Percentiles rank a stretch among this genome's conserved stretches.
Conservation (phyloP, 306 rosid species). For the Argentina anserina region DNA sequence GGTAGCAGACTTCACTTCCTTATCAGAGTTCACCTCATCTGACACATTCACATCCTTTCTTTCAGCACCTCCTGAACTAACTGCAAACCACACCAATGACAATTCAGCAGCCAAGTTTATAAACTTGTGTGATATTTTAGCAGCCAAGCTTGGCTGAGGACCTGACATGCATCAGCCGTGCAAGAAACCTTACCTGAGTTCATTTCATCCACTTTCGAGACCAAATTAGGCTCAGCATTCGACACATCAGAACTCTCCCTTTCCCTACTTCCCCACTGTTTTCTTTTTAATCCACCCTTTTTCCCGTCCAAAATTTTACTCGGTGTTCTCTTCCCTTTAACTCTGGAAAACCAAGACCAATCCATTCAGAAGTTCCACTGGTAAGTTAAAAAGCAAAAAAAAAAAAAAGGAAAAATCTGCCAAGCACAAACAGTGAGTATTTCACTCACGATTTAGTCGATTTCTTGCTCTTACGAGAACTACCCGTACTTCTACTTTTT, state of each 20-base stretch:
- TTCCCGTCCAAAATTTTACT: constrained; percentile 39
- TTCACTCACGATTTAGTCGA: constrained; percentile 56
- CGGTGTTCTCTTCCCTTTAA: constrained; percentile 56
- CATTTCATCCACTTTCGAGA: constrained; percentile 45
- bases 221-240: constrained; percentile 38
- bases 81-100: constrained; percentile 29
- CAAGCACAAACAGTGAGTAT: constrained; percentile 14
- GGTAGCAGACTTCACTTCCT: constrained; percentile 45
- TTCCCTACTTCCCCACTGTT: constrained; percentile 44
- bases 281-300: constrained; percentile 37
- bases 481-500: constrained; percentile 39
- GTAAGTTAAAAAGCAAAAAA: constrained; percentile 17
- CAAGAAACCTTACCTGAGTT: constrained; percentile 54
- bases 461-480: constrained; percentile 38
- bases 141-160: background rate
- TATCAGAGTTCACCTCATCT: constrained; percentile 44
- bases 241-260: constrained; percentile 59
- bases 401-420: too few relatives aligned
- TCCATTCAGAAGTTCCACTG: constrained; percentile 18
- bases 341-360: constrained; percentile 40
- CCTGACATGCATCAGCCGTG: constrained; percentile 3
- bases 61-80: constrained; percentile 54
- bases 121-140: background rate
- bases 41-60: constrained; percentile 32
- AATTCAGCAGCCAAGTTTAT: constrained; percentile 3